Conservation (phyloP, 78 protist genomes). For the Neovahlkampfia damariscottae region DNA sequence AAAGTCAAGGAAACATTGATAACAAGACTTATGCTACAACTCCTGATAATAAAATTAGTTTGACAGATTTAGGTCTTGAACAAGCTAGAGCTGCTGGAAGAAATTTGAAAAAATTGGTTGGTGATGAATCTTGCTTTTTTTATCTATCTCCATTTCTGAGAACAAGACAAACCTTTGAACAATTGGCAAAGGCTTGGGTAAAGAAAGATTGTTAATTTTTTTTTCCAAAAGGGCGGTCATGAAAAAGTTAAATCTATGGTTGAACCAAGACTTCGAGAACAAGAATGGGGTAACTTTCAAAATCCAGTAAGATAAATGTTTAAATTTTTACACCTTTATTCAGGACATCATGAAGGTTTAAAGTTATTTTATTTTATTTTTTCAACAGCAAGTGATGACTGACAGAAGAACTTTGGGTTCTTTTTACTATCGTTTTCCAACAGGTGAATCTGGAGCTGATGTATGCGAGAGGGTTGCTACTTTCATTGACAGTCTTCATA, state of each 20-base stretch:
- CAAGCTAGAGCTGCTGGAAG: slow-evolving; percentile 31
- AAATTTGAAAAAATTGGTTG: not conserved
- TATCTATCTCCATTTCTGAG: slow-evolving; percentile 20
- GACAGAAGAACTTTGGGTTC: slow-evolving; percentile 22
- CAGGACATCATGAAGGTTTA: no score
- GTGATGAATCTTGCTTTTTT: slow-evolving; percentile 1
- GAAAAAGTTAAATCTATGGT: no score
- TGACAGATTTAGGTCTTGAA: slow-evolving; percentile 6
- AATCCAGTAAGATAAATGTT: not conserved
- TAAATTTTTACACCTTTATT: no score
- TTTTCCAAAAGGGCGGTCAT: no score
- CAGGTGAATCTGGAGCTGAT: slow-evolving; percentile 46
- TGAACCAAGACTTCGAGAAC: slow-evolving; percentile 58
- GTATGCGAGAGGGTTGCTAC: slow-evolving; percentile 36
- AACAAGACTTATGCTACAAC: not conserved
- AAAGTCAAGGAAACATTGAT: slow-evolving; percentile 32
- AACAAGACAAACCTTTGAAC: slow-evolving; percentile 7
- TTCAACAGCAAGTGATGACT: no score
- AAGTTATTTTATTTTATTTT: no score
- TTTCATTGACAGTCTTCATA: slow-evolving; percentile 23
- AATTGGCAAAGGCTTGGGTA: no score
- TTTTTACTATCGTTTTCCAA: slow-evolving; percentile 48
- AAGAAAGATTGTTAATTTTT: no score
- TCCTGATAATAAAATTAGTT: slow-evolving; percentile 26
- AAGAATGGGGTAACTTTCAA: slow-evolving; percentile 56